These are phyloP conservation scores for Coleophoma eucalyptorum DNA, from an alignment of 2,329 filamentous ascomycete genomes.

Conservation along the genomic window DNA sequence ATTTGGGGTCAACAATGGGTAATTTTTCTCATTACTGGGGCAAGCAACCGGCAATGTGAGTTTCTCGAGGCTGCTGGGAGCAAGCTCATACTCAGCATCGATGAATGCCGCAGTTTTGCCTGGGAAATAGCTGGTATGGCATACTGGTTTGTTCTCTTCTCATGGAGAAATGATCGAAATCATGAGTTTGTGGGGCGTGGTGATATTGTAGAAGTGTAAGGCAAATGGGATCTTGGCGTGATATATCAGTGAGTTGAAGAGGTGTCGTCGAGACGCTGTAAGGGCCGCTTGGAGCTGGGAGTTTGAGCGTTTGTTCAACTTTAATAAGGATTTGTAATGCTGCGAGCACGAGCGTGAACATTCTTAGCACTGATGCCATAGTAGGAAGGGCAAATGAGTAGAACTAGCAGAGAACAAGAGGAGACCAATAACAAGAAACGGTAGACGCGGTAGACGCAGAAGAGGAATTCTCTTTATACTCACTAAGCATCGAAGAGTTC, in stretches of 20 bases:
- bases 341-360: too few relatives aligned
- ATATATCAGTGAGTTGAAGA: conserved; percentile 8
- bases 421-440: too few relatives aligned
- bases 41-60: neutral
- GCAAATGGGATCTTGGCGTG: conserved; percentile 5
- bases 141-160: neutral
- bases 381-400: too few relatives aligned
- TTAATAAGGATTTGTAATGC: too few relatives aligned
- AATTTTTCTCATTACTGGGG: neutral
- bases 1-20: neutral
- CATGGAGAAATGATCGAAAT: conserved; percentile 14
- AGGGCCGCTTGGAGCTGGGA: neutral
- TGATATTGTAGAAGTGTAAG: neutral
- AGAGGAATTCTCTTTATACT: too few relatives aligned
- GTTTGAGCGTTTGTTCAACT: neutral
- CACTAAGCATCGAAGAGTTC: too few relatives aligned
- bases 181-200: conserved; percentile 8
- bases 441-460: too few relatives aligned
- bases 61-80: neutral
- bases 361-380: too few relatives aligned
- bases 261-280: neutral
- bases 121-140: neutral
- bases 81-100: neutral
- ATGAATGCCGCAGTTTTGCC: neutral
- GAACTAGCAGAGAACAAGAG: too few relatives aligned